phyloP scores from a whole-genome alignment of 1,139 yeast genomes.

The Pichia sp. region DNA sequence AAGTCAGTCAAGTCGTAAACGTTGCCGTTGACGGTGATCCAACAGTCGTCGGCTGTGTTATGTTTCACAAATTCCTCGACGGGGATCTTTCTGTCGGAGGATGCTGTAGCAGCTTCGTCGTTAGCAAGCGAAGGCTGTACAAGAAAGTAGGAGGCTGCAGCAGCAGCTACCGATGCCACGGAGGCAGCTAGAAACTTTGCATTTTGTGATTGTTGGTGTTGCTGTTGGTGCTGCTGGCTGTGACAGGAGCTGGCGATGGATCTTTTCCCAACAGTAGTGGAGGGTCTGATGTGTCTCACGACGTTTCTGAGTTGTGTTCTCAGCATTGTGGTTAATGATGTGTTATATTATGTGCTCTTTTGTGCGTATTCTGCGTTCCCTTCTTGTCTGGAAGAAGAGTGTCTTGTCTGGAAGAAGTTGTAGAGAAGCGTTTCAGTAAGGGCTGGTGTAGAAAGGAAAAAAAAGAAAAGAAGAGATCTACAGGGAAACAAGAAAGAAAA shows the following conservation, averaged over 20 bases:
- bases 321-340: slow-evolving; percentile 9
- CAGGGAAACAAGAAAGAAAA: no score
- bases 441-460: no score
- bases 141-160: slow-evolving; percentile 12
- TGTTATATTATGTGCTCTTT: background rate
- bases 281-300: slow-evolving; percentile 1
- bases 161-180: slow-evolving; percentile 12
- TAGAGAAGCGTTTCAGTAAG: background rate
- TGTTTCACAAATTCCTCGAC: slow-evolving; percentile 62
- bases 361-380: background rate
- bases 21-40: slow-evolving; percentile 83
- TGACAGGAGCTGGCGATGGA: no score
- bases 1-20: slow-evolving; percentile 83
- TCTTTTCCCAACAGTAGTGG: slow-evolving; percentile 4
- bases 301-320: slow-evolving; percentile 16
- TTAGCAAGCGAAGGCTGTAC: slow-evolving; percentile 14
- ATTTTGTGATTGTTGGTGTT: background rate
- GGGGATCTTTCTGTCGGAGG: slow-evolving; percentile 18
- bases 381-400: no score
- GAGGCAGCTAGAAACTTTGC: slow-evolving; percentile 8
- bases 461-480: no score
- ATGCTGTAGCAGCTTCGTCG: slow-evolving; percentile 16
- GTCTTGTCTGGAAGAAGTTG: background rate
- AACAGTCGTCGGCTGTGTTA: slow-evolving; percentile 64
- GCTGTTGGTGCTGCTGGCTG: no score